A percentile compares a stretch with the other conserved stretches of the same genome.
phyloP scores from a whole-genome alignment of 805 yeast species.

The Metschnikowia hibisci region DNA sequence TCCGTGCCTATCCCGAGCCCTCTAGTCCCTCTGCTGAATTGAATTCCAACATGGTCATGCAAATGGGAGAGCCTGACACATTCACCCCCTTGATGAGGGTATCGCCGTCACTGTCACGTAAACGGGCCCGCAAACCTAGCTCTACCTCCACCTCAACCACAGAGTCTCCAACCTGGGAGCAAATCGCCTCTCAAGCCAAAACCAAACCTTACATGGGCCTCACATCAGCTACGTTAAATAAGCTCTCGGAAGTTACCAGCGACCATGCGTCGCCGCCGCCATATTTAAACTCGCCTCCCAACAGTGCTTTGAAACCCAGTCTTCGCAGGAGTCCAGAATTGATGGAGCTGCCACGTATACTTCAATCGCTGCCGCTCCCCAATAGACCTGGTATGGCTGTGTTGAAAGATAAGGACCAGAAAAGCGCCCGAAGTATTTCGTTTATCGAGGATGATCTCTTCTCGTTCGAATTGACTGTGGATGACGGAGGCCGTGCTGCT shows the following conservation, averaged over 20 bases:
- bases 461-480: constrained; percentile 34
- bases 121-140: constrained; percentile 7
- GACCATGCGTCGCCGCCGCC: constrained; percentile 10
- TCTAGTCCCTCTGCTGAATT: constrained; percentile 38
- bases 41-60: constrained; percentile 35
- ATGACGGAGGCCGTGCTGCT: constrained; percentile 40
- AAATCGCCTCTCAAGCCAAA: neutral
- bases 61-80: constrained; percentile 40
- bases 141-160: neutral
- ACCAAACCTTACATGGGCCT: neutral
- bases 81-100: constrained; percentile 44
- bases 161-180: constrained; percentile 6
- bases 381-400: constrained; percentile 3
- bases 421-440: neutral
- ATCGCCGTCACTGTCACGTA: constrained; percentile 23
- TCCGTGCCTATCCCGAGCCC: constrained; percentile 35
- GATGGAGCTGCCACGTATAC: constrained; percentile 1
- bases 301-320: constrained; percentile 18
- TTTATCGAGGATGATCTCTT: constrained; percentile 16
- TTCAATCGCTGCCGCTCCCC: constrained; percentile 11
- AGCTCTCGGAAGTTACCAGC: constrained; percentile 30
- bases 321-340: constrained; percentile 3
- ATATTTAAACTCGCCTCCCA: constrained; percentile 14
- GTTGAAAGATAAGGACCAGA: neutral
- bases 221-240: constrained; percentile 26